Percentiles rank a stretch among this genome's conserved stretches.
These are phyloP conservation scores for Phytophthora pinifolia DNA, from an alignment of 352 stramenopile genomes.

Conservation along the genomic window DNA sequence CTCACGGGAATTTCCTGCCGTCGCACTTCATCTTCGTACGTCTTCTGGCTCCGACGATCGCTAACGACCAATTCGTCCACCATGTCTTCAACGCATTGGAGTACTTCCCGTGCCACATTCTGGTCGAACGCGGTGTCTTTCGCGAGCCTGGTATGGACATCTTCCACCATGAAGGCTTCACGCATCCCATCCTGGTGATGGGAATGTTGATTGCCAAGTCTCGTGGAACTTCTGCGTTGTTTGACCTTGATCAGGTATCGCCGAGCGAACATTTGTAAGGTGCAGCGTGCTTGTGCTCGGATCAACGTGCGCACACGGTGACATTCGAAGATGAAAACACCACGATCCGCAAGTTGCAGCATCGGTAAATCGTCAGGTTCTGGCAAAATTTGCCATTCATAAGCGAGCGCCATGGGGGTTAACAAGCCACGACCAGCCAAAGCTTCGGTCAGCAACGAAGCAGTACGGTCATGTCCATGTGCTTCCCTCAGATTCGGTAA, in stretches of 20 bases:
- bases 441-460: constrained; percentile 8
- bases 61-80: constrained; percentile 30
- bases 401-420: constrained; percentile 37
- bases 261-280: constrained; percentile 41
- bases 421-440: constrained; percentile 25
- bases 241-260: constrained; percentile 13
- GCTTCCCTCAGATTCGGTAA: constrained; percentile 2
- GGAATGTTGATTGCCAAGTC: neutral
- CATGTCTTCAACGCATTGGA: constrained; percentile 35
- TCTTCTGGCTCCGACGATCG: constrained; percentile 19
- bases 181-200: neutral
- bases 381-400: constrained; percentile 9
- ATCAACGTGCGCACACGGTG: constrained; percentile 30
- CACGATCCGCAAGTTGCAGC: constrained; percentile 38
- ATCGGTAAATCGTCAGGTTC: constrained; percentile 22
- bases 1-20: constrained; percentile 42
- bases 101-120: constrained; percentile 27
- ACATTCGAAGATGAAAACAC: constrained; percentile 44
- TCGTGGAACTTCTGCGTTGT: neutral
- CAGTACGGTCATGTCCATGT: neutral
- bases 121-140: constrained; percentile 28
- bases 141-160: constrained; percentile 9
- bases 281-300: constrained; percentile 28
- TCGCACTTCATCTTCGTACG: constrained; percentile 20
- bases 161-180: constrained; percentile 8